Percentiles rank a stretch among this genome's conserved stretches.
phyloP scores from a whole-genome alignment of 805 yeast genomes.

The Alloascoidea hylecoeti region DNA sequence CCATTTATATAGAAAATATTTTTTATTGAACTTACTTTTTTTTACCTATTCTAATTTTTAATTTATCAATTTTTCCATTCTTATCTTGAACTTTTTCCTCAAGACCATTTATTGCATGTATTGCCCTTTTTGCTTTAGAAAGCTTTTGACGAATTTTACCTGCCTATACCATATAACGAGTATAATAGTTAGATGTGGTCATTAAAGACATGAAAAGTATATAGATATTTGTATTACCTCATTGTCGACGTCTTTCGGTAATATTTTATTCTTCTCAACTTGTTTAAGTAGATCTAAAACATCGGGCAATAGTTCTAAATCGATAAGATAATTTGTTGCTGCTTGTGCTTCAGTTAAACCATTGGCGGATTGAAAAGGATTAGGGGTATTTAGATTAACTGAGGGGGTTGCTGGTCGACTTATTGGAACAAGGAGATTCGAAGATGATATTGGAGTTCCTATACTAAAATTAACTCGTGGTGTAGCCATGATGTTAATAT shows the following conservation, averaged over 20 bases:
- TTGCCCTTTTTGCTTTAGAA: slow-evolving; percentile 5
- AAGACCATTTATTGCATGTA: slow-evolving; percentile 1
- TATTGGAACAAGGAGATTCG: neutral
- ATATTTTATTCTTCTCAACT: slow-evolving; percentile 9
- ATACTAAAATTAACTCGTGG: neutral
- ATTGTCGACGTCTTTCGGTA: slow-evolving; percentile 14
- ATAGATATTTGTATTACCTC: slow-evolving; percentile 10
- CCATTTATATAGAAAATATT: neutral
- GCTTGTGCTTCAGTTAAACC: neutral
- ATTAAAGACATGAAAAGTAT: slow-evolving; percentile 11
- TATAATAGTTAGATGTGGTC: slow-evolving; percentile 12
- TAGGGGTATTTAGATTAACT: neutral
- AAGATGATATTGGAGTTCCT: neutral
- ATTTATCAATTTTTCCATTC: slow-evolving; percentile 8
- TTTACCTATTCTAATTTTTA: neutral
- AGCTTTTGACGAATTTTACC: slow-evolving; percentile 14
- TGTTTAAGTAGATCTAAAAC: slow-evolving; percentile 11
- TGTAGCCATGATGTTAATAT: too few relatives aligned
- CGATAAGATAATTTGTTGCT: neutral
- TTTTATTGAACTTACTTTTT: neutral
- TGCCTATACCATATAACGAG: slow-evolving; percentile 13
- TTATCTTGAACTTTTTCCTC: slow-evolving; percentile 5
- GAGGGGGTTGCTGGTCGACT: neutral
- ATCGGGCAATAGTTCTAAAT: slow-evolving; percentile 14
- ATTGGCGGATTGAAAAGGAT: neutral